phyloP scores from a whole-genome alignment of 2,329 filamentous ascomycete species.

The Fusarium sp. region DNA sequence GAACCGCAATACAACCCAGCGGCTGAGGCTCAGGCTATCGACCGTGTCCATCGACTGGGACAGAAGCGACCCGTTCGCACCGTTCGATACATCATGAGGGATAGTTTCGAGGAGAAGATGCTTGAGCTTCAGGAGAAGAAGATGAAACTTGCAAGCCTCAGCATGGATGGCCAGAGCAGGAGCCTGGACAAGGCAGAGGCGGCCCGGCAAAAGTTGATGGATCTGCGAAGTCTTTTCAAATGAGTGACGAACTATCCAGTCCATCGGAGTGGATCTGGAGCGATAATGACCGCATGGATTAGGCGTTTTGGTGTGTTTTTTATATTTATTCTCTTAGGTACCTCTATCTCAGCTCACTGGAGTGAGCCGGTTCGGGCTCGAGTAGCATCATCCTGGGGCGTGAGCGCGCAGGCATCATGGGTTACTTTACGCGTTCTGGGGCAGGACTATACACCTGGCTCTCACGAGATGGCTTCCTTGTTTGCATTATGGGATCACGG shows the following conservation, averaged over 20 bases:
- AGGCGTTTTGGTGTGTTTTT: constrained; percentile 43
- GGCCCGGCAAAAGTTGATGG: constrained; percentile 74
- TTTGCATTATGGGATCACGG: constrained; percentile 36
- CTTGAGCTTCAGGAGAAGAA: constrained; percentile 92
- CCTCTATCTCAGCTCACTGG: constrained; percentile 50
- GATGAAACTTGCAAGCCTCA: constrained; percentile 88
- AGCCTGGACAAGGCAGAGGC: constrained; percentile 66
- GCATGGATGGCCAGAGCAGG: constrained; percentile 77
- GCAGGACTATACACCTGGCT: constrained; percentile 46
- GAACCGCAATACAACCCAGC: constrained; percentile 98
- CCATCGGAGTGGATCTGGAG: constrained; percentile 24
- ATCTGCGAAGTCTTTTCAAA: constrained; percentile 72
- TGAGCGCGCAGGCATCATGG: constrained; percentile 37
- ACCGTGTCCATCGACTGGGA: constrained; percentile 91
- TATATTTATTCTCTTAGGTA: constrained; percentile 47
- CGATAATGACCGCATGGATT: constrained; percentile 37
- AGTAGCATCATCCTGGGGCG: constrained; percentile 35
- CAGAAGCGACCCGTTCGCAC: constrained; percentile 92
- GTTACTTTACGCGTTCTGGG: constrained; percentile 33
- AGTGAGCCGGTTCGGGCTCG: constrained; percentile 36
- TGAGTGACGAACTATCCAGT: constrained; percentile 50
- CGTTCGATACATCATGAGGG: constrained; percentile 88
- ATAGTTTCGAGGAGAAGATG: constrained; percentile 96
- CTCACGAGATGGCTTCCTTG: constrained; percentile 50
- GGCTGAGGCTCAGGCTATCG: constrained; percentile 93